These are phyloP conservation scores for Exobasidium rhododendri DNA, from an alignment of 1,284 basidiomycete genomes.

Conservation along the genomic window DNA sequence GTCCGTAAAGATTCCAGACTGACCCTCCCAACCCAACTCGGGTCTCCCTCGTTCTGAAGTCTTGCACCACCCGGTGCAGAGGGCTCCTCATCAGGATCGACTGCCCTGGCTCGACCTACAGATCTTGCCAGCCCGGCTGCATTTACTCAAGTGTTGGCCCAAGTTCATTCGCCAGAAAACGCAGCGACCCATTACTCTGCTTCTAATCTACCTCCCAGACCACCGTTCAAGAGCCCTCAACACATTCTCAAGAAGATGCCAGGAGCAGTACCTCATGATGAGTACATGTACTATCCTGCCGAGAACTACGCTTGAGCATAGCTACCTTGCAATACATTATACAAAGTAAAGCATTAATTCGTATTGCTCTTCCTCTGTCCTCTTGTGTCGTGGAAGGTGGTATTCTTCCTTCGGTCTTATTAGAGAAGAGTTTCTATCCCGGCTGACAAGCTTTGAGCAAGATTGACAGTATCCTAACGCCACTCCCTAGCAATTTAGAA, in stretches of 20 bases:
- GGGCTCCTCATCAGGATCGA: slow-evolving; percentile 24
- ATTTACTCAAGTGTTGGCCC: slow-evolving; percentile 51
- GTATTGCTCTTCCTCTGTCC: no score
- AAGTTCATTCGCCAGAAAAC: slow-evolving; percentile 38
- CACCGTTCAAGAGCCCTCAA: slow-evolving; percentile 49
- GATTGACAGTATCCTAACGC: no score
- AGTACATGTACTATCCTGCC: slow-evolving; percentile 48
- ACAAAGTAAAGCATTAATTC: no score
- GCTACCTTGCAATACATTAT: neutral
- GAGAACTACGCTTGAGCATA: slow-evolving; percentile 21
- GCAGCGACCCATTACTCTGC: slow-evolving; percentile 33
- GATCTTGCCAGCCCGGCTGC: slow-evolving; percentile 49
- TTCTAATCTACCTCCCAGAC: slow-evolving; percentile 45
- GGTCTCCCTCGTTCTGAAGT: slow-evolving; percentile 11
- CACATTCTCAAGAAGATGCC: slow-evolving; percentile 50
- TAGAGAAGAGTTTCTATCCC: no score
- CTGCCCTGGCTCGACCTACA: slow-evolving; percentile 43
- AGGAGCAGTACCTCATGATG: slow-evolving; percentile 49
- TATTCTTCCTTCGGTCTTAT: no score
- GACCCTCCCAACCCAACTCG: no score
- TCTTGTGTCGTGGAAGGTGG: no score
- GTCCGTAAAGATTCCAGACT: neutral
- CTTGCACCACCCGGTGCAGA: slow-evolving; percentile 35
- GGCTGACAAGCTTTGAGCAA: no score
- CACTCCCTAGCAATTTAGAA: no score